Conservation (phyloP, 2,329 filamentous ascomycete species). For the Fonsecaea erecta region DNA sequence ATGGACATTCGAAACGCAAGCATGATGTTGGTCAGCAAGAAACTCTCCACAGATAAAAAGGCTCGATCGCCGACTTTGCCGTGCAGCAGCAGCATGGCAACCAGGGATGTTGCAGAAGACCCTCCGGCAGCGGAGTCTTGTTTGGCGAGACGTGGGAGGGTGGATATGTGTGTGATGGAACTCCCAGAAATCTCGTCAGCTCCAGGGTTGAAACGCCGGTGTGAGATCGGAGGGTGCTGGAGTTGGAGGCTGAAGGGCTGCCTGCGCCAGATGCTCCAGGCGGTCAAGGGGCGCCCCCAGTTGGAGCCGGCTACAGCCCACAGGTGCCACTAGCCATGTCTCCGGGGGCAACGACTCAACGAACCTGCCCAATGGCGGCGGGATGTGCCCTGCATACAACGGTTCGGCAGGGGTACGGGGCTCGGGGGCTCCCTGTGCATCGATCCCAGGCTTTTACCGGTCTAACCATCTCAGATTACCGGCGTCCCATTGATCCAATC, state of each 20-base stretch:
- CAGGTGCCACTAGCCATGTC: neutral
- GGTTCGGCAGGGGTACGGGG: neutral
- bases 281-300: neutral
- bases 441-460: neutral
- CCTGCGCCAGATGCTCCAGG: neutral
- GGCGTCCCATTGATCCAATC: neutral
- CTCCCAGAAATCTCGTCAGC: neutral
- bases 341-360: slow-evolving; percentile 14
- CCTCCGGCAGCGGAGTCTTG: neutral
- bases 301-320: neutral
- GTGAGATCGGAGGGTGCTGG: neutral
- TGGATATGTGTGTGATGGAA: neutral
- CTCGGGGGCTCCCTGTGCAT: neutral
- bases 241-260: neutral
- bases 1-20: neutral
- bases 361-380: neutral
- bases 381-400: neutral
- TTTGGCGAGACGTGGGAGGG: neutral
- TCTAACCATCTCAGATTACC: neutral
- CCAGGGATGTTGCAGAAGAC: neutral
- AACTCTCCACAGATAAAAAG: slow-evolving; percentile 2
- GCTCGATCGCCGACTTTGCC: neutral
- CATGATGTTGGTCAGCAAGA: neutral
- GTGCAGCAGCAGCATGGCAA: neutral
- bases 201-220: slow-evolving; percentile 1